Evolutionary conservation across 2,329 filamentous ascomycete species (phyloP), one percentile per base, ranked within the genome.

Genomic region (Trichoderma afroharzianum): DNA sequence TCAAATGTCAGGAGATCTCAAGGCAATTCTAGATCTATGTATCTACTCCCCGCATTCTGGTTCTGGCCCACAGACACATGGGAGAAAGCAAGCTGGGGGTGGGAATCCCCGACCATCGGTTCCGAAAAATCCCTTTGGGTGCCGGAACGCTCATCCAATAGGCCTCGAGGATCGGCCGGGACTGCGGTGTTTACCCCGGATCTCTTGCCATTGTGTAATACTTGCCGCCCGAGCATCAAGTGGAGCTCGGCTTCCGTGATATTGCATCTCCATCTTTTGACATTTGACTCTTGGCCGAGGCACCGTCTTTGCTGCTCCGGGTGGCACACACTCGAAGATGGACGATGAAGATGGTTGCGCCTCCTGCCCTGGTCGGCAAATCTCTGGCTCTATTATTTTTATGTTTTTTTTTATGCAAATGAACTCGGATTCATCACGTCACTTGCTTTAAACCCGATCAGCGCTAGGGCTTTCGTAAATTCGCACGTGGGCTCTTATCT

Each of bases 41-140:
- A 36, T n/a, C 15, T 36, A 53, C 59, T 59, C 71, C 70, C 71
- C 63, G 63, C 64, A 72, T 72, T 69, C 64, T 50, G 36, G 57
- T n/a, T 62, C 30, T 50, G 70, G 71, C 71, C 63, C 68, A 63
- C 70, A 70, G 66, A 66, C 70, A 70, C 71, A 72, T 72, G 43
- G 64, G 43, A 68, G 36, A 24, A 12, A 18, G 36, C 14, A 24
- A 18, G 47, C 47, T 67, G 62, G 53, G 62, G 71, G 63, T 64
- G 68, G 61, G 15, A 71, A 71, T 62, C 68, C 71, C 68, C 71
- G 61, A 70, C 63, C 57, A 39, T 63, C 59, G 71, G 66, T 74
- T 71, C 76, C 76, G 75, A 76, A 72, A 77, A 76, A 76, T 75
- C 74, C 73, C 76, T 73, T 76, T 73, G 71, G 71, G 71, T 58